Evolutionary conservation across 2,329 filamentous ascomycete species (phyloP).

Genomic region (Monosporascus sp.): DNA sequence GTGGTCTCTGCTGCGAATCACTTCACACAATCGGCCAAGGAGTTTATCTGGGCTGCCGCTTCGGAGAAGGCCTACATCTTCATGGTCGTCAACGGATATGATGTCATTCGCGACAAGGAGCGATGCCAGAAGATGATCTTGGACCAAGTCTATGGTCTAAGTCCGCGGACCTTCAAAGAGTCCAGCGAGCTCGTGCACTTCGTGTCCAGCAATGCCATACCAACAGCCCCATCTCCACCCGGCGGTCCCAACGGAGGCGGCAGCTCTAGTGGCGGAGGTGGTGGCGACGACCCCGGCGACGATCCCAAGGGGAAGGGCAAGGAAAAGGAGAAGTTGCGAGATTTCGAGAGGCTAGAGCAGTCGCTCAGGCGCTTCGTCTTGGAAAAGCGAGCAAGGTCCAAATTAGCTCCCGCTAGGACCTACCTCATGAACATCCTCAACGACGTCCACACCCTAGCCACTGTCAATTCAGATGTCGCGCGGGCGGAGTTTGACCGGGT

Average conservation of each 20-base stretch:
- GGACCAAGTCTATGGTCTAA: slow-evolving; percentile 82
- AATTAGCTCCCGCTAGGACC: slow-evolving; percentile 90
- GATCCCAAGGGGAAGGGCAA: slow-evolving; percentile 76
- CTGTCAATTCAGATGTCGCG: slow-evolving; percentile 82
- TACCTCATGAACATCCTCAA: slow-evolving; percentile 91
- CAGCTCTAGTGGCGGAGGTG: slow-evolving; percentile 49
- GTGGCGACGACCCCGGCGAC: slow-evolving; percentile 48
- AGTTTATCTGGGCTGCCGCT: slow-evolving; percentile 94
- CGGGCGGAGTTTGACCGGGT: slow-evolving; percentile 81
- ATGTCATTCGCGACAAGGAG: slow-evolving; percentile 86
- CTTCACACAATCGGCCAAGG: slow-evolving; percentile 94
- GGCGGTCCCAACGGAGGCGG: slow-evolving; percentile 51
- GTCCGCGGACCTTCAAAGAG: slow-evolving; percentile 89
- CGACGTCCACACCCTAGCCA: slow-evolving; percentile 77
- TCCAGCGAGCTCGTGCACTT: slow-evolving; percentile 92
- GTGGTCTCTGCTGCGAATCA: slow-evolving; percentile 97
- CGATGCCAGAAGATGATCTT: slow-evolving; percentile 89
- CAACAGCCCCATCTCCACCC: slow-evolving; percentile 57
- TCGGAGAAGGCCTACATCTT: slow-evolving; percentile 98
- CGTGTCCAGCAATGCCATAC: slow-evolving; percentile 93
- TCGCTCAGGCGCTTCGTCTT: slow-evolving; percentile 89
- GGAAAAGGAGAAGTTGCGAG: slow-evolving; percentile 77
- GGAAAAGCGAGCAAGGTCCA: slow-evolving; percentile 91
- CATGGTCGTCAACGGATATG: slow-evolving; percentile 96
- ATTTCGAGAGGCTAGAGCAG: slow-evolving; percentile 86